Conservation (phyloP, 306 rosid species). For the Comarum palustre region DNA sequence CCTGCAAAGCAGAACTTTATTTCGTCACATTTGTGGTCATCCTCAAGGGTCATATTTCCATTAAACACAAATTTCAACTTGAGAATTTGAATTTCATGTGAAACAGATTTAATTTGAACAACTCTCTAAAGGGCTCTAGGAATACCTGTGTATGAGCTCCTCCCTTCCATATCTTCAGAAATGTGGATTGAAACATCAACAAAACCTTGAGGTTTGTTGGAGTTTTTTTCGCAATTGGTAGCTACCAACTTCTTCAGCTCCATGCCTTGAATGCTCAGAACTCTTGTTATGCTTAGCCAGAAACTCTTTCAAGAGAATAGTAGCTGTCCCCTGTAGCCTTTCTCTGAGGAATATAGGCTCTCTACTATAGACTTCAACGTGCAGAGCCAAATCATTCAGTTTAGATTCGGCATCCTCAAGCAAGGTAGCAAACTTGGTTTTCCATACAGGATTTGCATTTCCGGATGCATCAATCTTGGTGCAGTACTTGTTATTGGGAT, state of each 20-base stretch:
- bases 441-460: constrained; percentile 75
- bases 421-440: constrained; percentile 59
- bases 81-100: neutral
- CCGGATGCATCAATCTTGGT: constrained; percentile 73
- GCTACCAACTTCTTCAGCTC: constrained; percentile 59
- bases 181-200: constrained; percentile 58
- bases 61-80: neutral
- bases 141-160: constrained; percentile 45
- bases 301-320: constrained; percentile 55
- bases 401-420: constrained; percentile 45
- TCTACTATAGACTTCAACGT: constrained; percentile 66
- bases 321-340: constrained; percentile 67
- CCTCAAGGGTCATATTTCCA: constrained; percentile 2
- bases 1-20: constrained; percentile 27
- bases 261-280: constrained; percentile 36
- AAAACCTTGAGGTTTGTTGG: constrained; percentile 67
- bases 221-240: constrained; percentile 58
- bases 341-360: constrained; percentile 70
- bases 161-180: constrained; percentile 49
- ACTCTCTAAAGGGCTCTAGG: neutral
- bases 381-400: constrained; percentile 49
- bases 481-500: constrained; percentile 71
- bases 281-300: constrained; percentile 52
- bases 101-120: neutral
- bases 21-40: neutral